Percentiles rank a stretch among this genome's conserved stretches.
phyloP scores from a whole-genome alignment of 306 rosid genomes.

The Acacia crassicarpa region DNA sequence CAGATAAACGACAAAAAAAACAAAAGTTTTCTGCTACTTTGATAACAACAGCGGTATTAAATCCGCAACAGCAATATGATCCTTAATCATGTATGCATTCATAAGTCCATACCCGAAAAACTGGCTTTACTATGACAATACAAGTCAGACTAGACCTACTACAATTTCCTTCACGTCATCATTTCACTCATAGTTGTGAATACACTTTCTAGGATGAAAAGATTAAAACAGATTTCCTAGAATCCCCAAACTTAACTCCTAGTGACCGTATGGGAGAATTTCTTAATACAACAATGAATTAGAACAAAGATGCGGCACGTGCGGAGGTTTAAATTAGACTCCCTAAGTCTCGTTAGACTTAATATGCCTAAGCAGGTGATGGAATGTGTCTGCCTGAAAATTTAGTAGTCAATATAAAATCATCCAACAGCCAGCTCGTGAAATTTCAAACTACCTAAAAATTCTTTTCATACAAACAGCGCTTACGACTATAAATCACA shows the following conservation, averaged over 20 bases:
- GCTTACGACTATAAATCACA: not conserved
- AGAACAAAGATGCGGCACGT: not conserved
- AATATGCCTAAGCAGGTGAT: conserved; percentile 7
- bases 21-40: not conserved
- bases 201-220: not conserved
- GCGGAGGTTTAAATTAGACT: not conserved
- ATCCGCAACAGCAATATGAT: not conserved
- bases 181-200: conserved; percentile 20
- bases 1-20: conserved; percentile 3
- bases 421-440: not conserved
- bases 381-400: not conserved
- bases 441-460: not conserved
- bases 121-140: not conserved
- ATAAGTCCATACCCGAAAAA: not conserved
- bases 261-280: not conserved
- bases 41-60: conserved; percentile 11
- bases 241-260: not conserved
- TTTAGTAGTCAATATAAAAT: not conserved
- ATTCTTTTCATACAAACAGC: not conserved
- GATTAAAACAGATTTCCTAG: not conserved
- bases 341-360: not conserved
- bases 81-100: not conserved
- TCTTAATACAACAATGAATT: not conserved
- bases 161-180: not conserved
- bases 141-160: conserved; percentile 22